These are phyloP conservation scores for Boeremia lycopersici DNA, from an alignment of 2,329 filamentous ascomycete genomes.

Conservation along the genomic window DNA sequence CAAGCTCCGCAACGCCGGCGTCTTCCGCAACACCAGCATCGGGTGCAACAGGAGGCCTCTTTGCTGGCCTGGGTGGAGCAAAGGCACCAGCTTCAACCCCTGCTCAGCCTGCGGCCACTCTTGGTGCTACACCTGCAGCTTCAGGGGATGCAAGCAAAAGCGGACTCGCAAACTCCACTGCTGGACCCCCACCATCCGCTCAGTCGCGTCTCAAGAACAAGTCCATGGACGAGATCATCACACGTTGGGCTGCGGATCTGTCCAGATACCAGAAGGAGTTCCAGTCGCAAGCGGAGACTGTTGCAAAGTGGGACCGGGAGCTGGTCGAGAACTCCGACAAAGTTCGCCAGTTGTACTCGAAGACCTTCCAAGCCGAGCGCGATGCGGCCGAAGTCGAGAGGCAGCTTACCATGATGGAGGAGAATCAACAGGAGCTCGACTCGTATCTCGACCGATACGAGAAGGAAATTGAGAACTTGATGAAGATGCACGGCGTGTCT, in stretches of 20 bases:
- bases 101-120: constrained; percentile 20
- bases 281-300: constrained; percentile 84
- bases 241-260: constrained; percentile 92
- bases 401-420: constrained; percentile 86
- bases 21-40: constrained; percentile 23
- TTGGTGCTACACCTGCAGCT: constrained; percentile 25
- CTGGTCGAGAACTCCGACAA: constrained; percentile 94
- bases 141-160: constrained; percentile 32
- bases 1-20: constrained; percentile 25
- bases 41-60: constrained; percentile 23
- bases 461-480: constrained; percentile 86
- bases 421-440: constrained; percentile 89
- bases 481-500: constrained; percentile 78
- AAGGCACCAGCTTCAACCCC: constrained; percentile 26
- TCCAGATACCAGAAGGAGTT: constrained; percentile 98
- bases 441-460: constrained; percentile 91
- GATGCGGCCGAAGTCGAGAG: constrained; percentile 93
- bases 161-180: constrained; percentile 73
- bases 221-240: constrained; percentile 99
- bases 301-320: constrained; percentile 88
- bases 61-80: constrained; percentile 19
- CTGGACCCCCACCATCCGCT: constrained; percentile 76
- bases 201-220: constrained; percentile 95
- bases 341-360: constrained; percentile 89
- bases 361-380: constrained; percentile 91